A percentile compares a stretch with the other conserved stretches of the same genome.
phyloP scores from a whole-genome alignment of 2,329 filamentous ascomycete species.

The Immersiporthe knoxdaviesiana region DNA sequence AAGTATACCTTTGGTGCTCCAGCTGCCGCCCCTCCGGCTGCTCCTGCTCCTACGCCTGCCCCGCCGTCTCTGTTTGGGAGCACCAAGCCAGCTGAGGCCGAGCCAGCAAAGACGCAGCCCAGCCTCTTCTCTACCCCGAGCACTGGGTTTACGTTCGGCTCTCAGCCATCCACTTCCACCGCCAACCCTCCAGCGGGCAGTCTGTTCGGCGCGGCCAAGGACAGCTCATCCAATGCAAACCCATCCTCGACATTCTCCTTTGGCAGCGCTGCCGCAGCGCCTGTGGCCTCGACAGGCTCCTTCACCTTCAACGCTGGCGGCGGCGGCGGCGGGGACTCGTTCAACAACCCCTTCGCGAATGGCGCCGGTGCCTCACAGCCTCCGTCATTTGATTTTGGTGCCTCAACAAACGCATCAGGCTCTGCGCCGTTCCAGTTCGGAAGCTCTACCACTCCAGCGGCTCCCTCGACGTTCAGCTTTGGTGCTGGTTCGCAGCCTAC shows the following conservation, averaged over 20 bases:
- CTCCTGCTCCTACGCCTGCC: constrained; percentile 29
- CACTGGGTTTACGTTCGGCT: constrained; percentile 23
- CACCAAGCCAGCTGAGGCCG: constrained; percentile 17
- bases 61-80: constrained; percentile 22
- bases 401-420: constrained; percentile 30
- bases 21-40: constrained; percentile 22
- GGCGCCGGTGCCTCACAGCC: constrained; percentile 34
- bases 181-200: background rate
- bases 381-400: constrained; percentile 46
- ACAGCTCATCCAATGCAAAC: constrained; percentile 28
- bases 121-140: constrained; percentile 33
- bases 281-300: constrained; percentile 34
- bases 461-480: constrained; percentile 23
- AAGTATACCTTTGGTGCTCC: constrained; percentile 26
- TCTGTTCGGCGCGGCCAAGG: constrained; percentile 29
- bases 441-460: background rate
- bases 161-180: background rate
- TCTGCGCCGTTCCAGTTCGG: constrained; percentile 30
- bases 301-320: constrained; percentile 46
- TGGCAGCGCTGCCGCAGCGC: constrained; percentile 32
- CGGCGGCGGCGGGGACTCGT: constrained; percentile 35
- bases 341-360: constrained; percentile 45
- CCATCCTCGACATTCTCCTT: constrained; percentile 32
- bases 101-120: constrained; percentile 29
- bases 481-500: constrained; percentile 26